A percentile compares a stretch with the other conserved stretches of the same genome.
Evolutionary conservation across 2,329 filamentous ascomycete genomes (phyloP).

Genomic region (Thielaviopsis musarum): DNA sequence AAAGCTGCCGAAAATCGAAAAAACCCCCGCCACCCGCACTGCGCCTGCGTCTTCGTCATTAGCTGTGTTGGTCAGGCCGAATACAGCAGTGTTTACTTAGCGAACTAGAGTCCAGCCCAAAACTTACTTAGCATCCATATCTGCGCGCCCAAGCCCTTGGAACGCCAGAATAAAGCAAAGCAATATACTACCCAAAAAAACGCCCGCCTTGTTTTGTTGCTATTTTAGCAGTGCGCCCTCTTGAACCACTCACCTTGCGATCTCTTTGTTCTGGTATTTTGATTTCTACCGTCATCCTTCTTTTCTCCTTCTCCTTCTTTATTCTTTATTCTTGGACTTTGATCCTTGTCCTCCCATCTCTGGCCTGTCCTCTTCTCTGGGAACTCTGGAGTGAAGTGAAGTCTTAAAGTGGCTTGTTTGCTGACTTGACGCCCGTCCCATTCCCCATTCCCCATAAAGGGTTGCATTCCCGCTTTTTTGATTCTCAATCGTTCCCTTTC

Average conservation of each 20-base stretch:
- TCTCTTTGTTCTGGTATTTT: constrained; percentile 1
- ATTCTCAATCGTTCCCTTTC: background rate
- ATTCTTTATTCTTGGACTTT: constrained; percentile 1
- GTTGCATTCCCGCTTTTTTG: constrained; percentile 1
- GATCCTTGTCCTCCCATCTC: constrained; percentile 5
- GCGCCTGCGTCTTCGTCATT: constrained; percentile 7
- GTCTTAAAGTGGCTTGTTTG: constrained; percentile 9
- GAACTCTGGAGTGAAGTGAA: background rate
- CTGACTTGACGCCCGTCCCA: constrained; percentile 10
- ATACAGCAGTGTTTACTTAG: background rate
- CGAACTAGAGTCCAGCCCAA: background rate
- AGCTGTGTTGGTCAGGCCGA: background rate
- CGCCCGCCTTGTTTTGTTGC: too few species aligned
- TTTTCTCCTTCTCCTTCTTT: constrained; percentile 16
- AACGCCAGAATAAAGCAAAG: background rate
- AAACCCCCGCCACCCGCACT: constrained; percentile 1
- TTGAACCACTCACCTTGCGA: background rate
- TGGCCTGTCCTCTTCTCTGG: background rate
- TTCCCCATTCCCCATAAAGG: constrained; percentile 9
- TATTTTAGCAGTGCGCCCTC: too few species aligned
- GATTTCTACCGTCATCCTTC: too few species aligned
- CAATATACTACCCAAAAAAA: too few species aligned
- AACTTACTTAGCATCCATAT: too few species aligned
- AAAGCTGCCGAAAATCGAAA: background rate
- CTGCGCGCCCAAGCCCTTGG: background rate